These are phyloP conservation scores for Phytophthora kernoviae DNA, from an alignment of 352 stramenopile species.

Conservation along the genomic window DNA sequence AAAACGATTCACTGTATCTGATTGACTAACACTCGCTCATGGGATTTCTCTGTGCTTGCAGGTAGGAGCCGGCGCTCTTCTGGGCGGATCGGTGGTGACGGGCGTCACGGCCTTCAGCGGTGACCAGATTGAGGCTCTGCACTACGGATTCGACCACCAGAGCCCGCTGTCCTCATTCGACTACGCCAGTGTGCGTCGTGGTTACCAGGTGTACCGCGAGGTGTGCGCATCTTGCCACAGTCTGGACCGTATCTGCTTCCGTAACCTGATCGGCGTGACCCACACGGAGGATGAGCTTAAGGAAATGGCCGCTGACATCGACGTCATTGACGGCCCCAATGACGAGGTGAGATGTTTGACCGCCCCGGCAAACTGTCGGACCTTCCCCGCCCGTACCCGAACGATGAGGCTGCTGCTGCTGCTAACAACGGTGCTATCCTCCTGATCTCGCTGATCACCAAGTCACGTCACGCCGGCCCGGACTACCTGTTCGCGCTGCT, in stretches of 20 bases:
- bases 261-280: conserved; percentile 97
- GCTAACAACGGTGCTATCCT: conserved; percentile 98
- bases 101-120: conserved; percentile 84
- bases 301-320: conserved; percentile 92
- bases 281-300: conserved; percentile 95
- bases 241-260: conserved; percentile 97
- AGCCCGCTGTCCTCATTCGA: conserved; percentile 89
- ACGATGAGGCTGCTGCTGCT: conserved; percentile 96
- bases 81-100: conserved; percentile 80
- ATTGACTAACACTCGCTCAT: conserved; percentile 14
- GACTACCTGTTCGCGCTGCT: conserved; percentile 98
- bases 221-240: conserved; percentile 98
- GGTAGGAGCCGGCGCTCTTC: conserved; percentile 67
- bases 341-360: conserved; percentile 99
- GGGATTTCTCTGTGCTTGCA: conserved; percentile 28
- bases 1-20: conserved; percentile 48
- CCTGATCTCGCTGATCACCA: conserved; percentile 98
- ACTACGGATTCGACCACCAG: conserved; percentile 91
- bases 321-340: conserved; percentile 97
- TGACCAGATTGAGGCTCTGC: conserved; percentile 84
- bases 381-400: conserved; percentile 96
- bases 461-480: conserved; percentile 94
- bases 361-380: conserved; percentile 97
- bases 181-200: conserved; percentile 94
- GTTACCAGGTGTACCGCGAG: conserved; percentile 99